phyloP scores from a whole-genome alignment of 257 asterid species.

The Solanum paucissectum region DNA sequence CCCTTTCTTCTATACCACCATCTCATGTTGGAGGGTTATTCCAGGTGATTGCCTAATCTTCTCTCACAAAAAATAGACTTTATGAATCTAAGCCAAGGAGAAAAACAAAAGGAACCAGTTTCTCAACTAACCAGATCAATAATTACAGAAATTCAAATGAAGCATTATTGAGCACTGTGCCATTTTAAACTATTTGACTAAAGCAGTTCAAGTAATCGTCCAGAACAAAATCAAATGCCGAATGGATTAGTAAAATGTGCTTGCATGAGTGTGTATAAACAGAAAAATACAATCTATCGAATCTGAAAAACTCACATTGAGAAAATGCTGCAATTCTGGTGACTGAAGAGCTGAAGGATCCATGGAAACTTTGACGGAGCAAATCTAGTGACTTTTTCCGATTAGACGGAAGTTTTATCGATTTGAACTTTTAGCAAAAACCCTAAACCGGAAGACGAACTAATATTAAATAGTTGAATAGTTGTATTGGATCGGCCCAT shows the following conservation, averaged over 20 bases:
- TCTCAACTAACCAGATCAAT: neutral
- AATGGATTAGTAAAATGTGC: neutral
- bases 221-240: neutral
- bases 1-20: neutral
- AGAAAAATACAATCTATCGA: neutral
- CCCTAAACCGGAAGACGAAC: neutral
- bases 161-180: neutral
- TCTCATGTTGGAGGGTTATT: neutral
- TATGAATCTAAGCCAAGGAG: neutral
- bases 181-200: neutral
- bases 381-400: neutral
- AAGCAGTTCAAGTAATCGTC: neutral
- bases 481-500: neutral
- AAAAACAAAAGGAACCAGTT: neutral
- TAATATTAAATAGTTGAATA: neutral
- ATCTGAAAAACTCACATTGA: conserved; percentile 21
- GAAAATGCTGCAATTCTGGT: conserved; percentile 43
- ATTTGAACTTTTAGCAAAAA: neutral
- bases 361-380: conserved; percentile 14
- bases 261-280: neutral
- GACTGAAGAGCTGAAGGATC: conserved; percentile 35
- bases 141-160: neutral
- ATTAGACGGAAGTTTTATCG: neutral
- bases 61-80: neutral
- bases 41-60: neutral